Conservation (phyloP, 2,329 filamentous ascomycete species). For the Septoria linicola region DNA sequence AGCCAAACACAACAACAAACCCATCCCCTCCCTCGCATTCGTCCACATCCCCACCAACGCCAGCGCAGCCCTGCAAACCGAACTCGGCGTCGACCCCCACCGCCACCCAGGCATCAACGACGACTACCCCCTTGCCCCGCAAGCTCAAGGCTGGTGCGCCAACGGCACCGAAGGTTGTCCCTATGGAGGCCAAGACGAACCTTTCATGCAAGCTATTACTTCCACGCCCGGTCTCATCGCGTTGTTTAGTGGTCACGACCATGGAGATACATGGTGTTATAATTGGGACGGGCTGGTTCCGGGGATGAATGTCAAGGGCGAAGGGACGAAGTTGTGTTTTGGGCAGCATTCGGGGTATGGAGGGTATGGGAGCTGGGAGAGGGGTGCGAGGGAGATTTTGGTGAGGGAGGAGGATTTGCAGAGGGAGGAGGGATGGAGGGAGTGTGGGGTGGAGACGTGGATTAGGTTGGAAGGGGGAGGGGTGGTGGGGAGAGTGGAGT, state of each 20-base stretch:
- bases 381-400: constrained; percentile 34
- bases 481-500: constrained; percentile 30
- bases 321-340: constrained; percentile 38
- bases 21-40: constrained; percentile 54
- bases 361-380: constrained; percentile 37
- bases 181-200: constrained; percentile 53
- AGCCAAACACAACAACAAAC: constrained; percentile 14
- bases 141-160: constrained; percentile 41
- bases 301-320: constrained; percentile 34
- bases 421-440: constrained; percentile 19
- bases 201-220: constrained; percentile 63
- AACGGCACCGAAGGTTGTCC: constrained; percentile 40
- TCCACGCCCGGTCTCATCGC: constrained; percentile 56
- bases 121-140: constrained; percentile 42
- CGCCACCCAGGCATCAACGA: constrained; percentile 51
- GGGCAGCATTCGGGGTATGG: constrained; percentile 36
- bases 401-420: constrained; percentile 28
- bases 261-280: constrained; percentile 44
- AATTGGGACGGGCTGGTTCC: constrained; percentile 33
- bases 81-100: constrained; percentile 43
- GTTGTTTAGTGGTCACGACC: constrained; percentile 66
- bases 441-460: constrained; percentile 39
- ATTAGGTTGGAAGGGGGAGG: constrained; percentile 36
- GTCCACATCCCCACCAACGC: constrained; percentile 55
- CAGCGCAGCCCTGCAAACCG: constrained; percentile 43